Evolutionary conservation across 2,329 filamentous ascomycete genomes (phyloP).

Genomic region (Colletotrichum truncatum): DNA sequence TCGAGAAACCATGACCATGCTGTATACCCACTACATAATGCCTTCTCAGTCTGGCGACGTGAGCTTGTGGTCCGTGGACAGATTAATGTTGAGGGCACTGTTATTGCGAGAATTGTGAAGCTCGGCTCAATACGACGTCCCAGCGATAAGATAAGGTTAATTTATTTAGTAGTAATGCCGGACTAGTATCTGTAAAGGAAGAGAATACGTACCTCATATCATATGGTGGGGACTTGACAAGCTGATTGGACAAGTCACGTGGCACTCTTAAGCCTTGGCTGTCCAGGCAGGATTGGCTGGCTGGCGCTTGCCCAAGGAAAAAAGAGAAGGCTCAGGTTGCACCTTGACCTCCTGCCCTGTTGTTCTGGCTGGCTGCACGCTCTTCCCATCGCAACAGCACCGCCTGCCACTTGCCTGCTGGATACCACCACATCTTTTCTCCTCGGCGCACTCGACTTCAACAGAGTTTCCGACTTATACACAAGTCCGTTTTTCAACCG

Average conservation of each 20-base stretch:
- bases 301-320: conserved; percentile 20
- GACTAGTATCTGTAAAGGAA: background rate
- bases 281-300: background rate
- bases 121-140: too few species aligned
- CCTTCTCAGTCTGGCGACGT: background rate
- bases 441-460: background rate
- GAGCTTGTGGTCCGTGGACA: background rate
- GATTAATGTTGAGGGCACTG: background rate
- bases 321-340: conserved; percentile 22
- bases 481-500: background rate
- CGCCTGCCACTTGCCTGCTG: background rate
- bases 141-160: conserved; percentile 22
- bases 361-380: conserved; percentile 11
- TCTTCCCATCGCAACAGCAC: conserved; percentile 21
- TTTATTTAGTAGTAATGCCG: background rate
- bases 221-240: background rate
- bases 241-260: conserved; percentile 2
- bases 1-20: background rate
- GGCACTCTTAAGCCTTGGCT: background rate
- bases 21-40: background rate
- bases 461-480: background rate
- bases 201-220: background rate
- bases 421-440: background rate
- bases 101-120: too few species aligned
- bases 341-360: conserved; percentile 21